Evolutionary conservation across 1,284 basidiomycete genomes (phyloP), one percentile per base, ranked within the genome.

Genomic region (Tilletia horrida): DNA sequence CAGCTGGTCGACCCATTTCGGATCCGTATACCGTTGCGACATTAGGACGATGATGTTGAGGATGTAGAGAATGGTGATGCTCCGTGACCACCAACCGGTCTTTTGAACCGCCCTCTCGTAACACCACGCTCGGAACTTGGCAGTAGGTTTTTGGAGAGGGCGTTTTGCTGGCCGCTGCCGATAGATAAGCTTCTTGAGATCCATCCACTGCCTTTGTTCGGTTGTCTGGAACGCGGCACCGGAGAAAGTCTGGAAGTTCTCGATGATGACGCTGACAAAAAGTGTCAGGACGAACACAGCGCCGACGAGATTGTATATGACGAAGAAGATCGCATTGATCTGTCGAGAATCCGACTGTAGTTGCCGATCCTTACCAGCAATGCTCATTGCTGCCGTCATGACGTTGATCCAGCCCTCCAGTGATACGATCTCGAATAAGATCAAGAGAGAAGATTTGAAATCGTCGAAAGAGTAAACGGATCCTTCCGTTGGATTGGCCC

Each of bases 391-490:
- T 13, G 89, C 86, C 25, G 84, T 84, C 90, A 97, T 91, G 64
- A 95, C 94, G 80, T 95, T 91, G 44, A 91, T 88, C 95, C 95
- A 97, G 2, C 95, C 95, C 83, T 97, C 84, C 59, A 97, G 84
- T 0, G 93, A 96, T 45, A 97, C 92, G 77, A 96, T 95, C 83
- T 98, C 95, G 78, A 97, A 97, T 2, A 97, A 85, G 76, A 97
- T 97, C 63, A 97, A 86, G 59, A 97, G 85, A 0, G 92, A 90
- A 3, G 89, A 85, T 13, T 88, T 86, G 84, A 98, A 97, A 21
- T 86, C 88, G 82, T 98, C 95, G 77, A 97, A 98, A 0, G 90
- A 90, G 84, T 94, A 97, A 1, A 86, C 86, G 3, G 91, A 93
- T 13, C 90, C 90, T 14, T 88, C 89, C 1, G 86, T 86, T 9